Percentiles rank a stretch among this genome's conserved stretches.
Conservation (phyloP, 495 filamentous ascomycete species). For the Xylaria bambusicola region DNA sequence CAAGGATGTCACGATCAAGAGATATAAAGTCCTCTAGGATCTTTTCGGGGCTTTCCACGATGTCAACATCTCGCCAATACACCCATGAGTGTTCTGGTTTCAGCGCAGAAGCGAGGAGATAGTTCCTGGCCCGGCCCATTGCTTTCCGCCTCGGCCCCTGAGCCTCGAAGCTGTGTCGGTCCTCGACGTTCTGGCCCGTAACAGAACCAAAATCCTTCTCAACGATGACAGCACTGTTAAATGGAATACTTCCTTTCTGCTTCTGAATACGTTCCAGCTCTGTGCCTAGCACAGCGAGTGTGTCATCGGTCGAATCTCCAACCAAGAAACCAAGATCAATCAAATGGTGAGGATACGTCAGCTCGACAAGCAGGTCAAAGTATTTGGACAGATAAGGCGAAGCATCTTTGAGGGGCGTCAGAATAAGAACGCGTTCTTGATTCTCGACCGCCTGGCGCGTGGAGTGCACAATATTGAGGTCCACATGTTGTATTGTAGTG, state of each 20-base stretch:
- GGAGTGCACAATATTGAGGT: slow-evolving; percentile 85
- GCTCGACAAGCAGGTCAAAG: slow-evolving; percentile 86
- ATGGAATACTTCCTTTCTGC: slow-evolving; percentile 72
- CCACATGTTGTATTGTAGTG: slow-evolving; percentile 70
- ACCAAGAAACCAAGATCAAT: slow-evolving; percentile 97
- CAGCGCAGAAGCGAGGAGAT: slow-evolving; percentile 79
- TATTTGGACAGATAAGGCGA: slow-evolving; percentile 77
- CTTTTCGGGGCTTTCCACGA: slow-evolving; percentile 80
- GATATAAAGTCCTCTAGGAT: slow-evolving; percentile 95
- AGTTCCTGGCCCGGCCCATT: slow-evolving; percentile 89
- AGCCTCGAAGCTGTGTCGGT: slow-evolving; percentile 81
- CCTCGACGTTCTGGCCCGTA: slow-evolving; percentile 71
- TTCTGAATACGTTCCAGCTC: slow-evolving; percentile 90
- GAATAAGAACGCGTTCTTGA: slow-evolving; percentile 87
- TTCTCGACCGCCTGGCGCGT: slow-evolving; percentile 74
- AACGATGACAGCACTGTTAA: slow-evolving; percentile 79
- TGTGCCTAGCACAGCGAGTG: slow-evolving; percentile 71
- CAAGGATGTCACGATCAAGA: slow-evolving; percentile 88
- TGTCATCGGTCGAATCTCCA: slow-evolving; percentile 87
- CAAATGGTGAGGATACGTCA: slow-evolving; percentile 92
- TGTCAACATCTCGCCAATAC: slow-evolving; percentile 98
- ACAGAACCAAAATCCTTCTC: slow-evolving; percentile 84
- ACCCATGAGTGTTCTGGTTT: slow-evolving; percentile 97
- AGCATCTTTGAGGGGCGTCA: slow-evolving; percentile 93
- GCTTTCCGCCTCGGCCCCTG: slow-evolving; percentile 89